Evolutionary conservation across 2,329 filamentous ascomycete species (phyloP), one percentile per base, ranked within the genome.

Genomic region (Xylariaceae sp.): DNA sequence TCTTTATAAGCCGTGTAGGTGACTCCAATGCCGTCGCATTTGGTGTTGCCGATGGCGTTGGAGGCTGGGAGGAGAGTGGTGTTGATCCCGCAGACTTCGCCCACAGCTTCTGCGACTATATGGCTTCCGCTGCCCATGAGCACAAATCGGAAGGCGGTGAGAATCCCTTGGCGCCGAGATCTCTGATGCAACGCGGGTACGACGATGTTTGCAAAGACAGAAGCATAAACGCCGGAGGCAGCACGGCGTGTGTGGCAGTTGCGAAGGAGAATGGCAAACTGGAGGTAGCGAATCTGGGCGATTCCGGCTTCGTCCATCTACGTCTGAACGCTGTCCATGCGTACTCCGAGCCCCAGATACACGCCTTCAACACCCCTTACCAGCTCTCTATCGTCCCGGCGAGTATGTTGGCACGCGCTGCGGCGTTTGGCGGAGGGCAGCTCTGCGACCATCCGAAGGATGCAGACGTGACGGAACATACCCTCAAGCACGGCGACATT

Each of bases 361-460:
- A 99, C 73, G 92, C 88, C 49, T 99, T 99, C 82, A 99, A 99
- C 75, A 97, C 94, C 0, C 94, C 94, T 0, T 99, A 90, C 71
- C 94, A 99, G 74, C 83, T 99, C 47, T 93, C 91, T 56, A 86
- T 96, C 56, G 87, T 97, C 6, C 93, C 94, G 0, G 84, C 88
- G 2, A 85, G 83, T 67, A 87, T 96, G 75, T 82, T 91, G 58
- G 84, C 86, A 18, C 89, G 94, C 68, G 88, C 92, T 68, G 85
- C 87, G 10, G 84, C 90, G 34, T 97, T 96, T 73, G 93, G 93
- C 17, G 90, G 90, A 50, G 80, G 83, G 1, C 89, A 89, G 63
- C 83, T 96, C 30, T 87, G 88, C 71, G 94, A 99, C 75, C 81
- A 88, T 59, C 94, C 94, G 10, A 83, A 85, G 64, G 90, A 97